Percentiles rank a stretch among this genome's conserved stretches.
Evolutionary conservation across 1,284 basidiomycete genomes (phyloP).

Genomic region (Cryptococcus deneoformans): DNA sequence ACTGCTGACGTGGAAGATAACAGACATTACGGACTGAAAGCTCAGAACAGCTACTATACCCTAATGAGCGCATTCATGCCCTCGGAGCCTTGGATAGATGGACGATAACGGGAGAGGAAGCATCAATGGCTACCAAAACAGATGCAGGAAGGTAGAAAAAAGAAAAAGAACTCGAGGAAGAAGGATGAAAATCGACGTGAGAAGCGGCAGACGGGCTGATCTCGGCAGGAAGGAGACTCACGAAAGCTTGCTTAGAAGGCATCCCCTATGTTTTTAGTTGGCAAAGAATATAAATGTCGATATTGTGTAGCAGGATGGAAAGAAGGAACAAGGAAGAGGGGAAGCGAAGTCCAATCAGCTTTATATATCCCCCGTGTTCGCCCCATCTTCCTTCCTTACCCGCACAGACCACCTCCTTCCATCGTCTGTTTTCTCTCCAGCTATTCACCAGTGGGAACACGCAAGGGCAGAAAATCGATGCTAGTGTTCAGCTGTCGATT

Average conservation of each 20-base stretch:
- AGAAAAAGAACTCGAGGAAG: background rate
- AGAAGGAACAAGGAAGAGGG: too few species aligned
- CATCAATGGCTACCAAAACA: background rate
- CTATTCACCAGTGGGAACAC: too few species aligned
- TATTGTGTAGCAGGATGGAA: too few species aligned
- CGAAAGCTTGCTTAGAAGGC: conserved; percentile 6
- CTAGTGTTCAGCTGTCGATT: too few species aligned
- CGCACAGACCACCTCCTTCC: background rate
- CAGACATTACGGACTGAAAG: background rate
- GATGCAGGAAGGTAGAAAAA: background rate
- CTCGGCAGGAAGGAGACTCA: background rate
- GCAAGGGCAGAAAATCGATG: too few species aligned
- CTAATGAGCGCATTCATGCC: background rate
- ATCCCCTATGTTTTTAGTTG: background rate
- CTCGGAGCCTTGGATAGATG: background rate
- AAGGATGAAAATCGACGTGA: background rate
- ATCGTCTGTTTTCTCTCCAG: too few species aligned
- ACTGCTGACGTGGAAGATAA: background rate
- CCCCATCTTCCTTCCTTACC: background rate
- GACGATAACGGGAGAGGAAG: background rate
- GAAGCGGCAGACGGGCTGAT: background rate
- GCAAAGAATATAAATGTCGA: too few species aligned
- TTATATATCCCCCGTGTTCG: too few species aligned
- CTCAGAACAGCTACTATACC: too few species aligned
- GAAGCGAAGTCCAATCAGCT: too few species aligned